Percentiles rank a stretch among this genome's conserved stretches.
phyloP scores from a whole-genome alignment of 2,329 filamentous ascomycete genomes.

The Tolypocladium cylindrosporum region DNA sequence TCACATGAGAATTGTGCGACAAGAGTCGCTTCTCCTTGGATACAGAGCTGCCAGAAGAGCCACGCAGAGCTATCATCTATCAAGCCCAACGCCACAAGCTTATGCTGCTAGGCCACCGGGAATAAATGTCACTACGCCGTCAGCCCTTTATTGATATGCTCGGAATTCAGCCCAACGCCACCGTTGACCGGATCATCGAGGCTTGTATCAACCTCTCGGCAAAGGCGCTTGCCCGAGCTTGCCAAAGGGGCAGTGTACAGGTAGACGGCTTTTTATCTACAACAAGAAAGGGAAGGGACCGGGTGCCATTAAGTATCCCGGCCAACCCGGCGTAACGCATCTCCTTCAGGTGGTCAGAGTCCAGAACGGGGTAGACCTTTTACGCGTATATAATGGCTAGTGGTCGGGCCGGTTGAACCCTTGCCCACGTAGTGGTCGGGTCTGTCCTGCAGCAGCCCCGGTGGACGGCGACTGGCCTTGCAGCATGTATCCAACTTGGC shows the following conservation, averaged over 20 bases:
- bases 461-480: not conserved
- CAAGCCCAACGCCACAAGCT: not conserved
- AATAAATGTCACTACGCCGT: not conserved
- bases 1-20: not conserved
- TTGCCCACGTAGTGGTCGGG: not conserved
- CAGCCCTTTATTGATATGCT: not conserved
- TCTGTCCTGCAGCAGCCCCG: not conserved
- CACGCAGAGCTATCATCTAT: not conserved
- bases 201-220: too few relatives aligned
- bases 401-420: not conserved
- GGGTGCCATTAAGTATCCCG: too few relatives aligned
- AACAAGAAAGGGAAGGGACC: too few relatives aligned
- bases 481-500: not conserved
- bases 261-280: too few relatives aligned
- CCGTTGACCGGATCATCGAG: not conserved
- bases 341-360: too few relatives aligned
- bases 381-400: too few relatives aligned
- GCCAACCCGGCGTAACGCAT: too few relatives aligned
- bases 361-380: too few relatives aligned
- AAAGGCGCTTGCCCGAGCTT: too few relatives aligned
- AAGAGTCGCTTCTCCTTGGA: not conserved
- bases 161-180: not conserved
- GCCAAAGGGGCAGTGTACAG: too few relatives aligned
- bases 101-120: not conserved
- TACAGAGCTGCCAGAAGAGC: not conserved